A percentile compares a stretch with the other conserved stretches of the same genome.
Evolutionary conservation across 78 protist genomes (phyloP).

Genomic region (Trichosphaerium sp.): DNA sequence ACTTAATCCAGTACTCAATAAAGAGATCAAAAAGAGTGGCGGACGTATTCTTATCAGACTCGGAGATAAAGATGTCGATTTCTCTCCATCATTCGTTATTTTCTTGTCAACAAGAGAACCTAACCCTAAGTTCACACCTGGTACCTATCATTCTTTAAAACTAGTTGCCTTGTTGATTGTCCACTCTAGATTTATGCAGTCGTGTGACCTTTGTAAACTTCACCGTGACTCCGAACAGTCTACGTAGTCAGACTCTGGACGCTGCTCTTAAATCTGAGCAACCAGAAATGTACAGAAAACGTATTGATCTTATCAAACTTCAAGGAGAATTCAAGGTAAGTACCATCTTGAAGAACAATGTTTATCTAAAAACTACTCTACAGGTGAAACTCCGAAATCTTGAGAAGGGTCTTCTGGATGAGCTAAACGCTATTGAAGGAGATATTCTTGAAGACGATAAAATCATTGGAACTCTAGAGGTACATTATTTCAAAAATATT

Average conservation of each 20-base stretch:
- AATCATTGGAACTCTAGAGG: conserved; percentile 76
- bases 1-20: conserved; percentile 90
- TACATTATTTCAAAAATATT: conserved; percentile 50
- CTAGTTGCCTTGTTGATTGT: no score
- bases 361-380: no score
- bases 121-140: conserved; percentile 64
- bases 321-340: conserved; percentile 86
- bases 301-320: conserved; percentile 61
- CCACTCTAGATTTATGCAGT: conserved; percentile 91
- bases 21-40: conserved; percentile 70
- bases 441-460: conserved; percentile 83
- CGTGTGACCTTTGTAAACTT: conserved; percentile 90
- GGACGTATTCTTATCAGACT: conserved; percentile 79
- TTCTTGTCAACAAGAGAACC: conserved; percentile 84
- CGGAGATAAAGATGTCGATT: conserved; percentile 90
- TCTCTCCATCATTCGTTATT: conserved; percentile 86
- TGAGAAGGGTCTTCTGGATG: conserved; percentile 77
- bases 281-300: conserved; percentile 74
- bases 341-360: no score
- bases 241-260: conserved; percentile 59
- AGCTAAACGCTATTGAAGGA: conserved; percentile 59
- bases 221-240: conserved; percentile 77
- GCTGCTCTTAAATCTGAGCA: conserved; percentile 55
- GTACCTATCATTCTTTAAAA: no score
- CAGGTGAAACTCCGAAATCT: conserved; percentile 66